Evolutionary conservation across 352 stramenopile genomes (phyloP).

Genomic region (Phytophthora ohioensis): DNA sequence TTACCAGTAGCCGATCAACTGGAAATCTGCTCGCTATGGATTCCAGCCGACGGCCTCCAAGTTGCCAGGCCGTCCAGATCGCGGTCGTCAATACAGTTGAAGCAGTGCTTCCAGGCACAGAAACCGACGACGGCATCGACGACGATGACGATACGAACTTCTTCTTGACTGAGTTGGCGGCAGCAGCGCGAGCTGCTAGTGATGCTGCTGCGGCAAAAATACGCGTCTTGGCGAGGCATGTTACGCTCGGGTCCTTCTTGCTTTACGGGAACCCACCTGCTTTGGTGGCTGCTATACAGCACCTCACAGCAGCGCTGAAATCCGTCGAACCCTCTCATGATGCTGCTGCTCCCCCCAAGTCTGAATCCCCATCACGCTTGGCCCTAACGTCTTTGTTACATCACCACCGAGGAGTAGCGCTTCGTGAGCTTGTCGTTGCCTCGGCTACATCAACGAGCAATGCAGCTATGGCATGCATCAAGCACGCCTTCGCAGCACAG

Average conservation of each 20-base stretch:
- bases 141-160: slow-evolving; percentile 64
- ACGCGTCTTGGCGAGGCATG: slow-evolving; percentile 43
- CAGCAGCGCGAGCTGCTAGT: slow-evolving; percentile 36
- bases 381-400: slow-evolving; percentile 56
- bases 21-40: slow-evolving; percentile 4
- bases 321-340: slow-evolving; percentile 28
- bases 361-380: slow-evolving; percentile 12
- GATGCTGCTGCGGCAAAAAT: slow-evolving; percentile 26
- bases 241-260: slow-evolving; percentile 58
- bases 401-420: slow-evolving; percentile 75
- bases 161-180: slow-evolving; percentile 82
- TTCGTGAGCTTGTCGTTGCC: slow-evolving; percentile 61
- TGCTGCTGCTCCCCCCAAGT: background rate
- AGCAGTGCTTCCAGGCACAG: slow-evolving; percentile 19
- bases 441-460: slow-evolving; percentile 21
- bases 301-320: slow-evolving; percentile 53
- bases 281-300: slow-evolving; percentile 43
- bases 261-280: slow-evolving; percentile 55
- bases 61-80: slow-evolving; percentile 18
- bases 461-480: slow-evolving; percentile 17
- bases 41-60: slow-evolving; percentile 9
- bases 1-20: slow-evolving; percentile 14
- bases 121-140: slow-evolving; percentile 27
- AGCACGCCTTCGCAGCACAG: slow-evolving; percentile 48
- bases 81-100: slow-evolving; percentile 22